Conservation (phyloP, 1,139 yeast species). For the Taiozyma sp. region DNA sequence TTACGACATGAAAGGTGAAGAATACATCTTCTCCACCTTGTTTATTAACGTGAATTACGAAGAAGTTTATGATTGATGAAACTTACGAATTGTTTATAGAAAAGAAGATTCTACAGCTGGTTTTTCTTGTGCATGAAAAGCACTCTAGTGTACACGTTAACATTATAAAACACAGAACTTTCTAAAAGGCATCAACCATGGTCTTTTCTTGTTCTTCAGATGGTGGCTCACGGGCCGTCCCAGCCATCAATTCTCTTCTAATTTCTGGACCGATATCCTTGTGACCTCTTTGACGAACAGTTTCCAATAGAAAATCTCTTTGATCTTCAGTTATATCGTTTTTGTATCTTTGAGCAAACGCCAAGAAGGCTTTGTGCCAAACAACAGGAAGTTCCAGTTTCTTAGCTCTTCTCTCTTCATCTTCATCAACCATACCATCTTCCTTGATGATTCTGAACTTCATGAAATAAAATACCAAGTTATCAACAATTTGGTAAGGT, state of each 20-base stretch:
- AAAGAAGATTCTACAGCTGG: background rate
- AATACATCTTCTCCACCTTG: slow-evolving; percentile 71
- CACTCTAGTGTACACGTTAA: background rate
- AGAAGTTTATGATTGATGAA: slow-evolving; percentile 2
- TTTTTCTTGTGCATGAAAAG: background rate
- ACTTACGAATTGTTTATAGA: background rate
- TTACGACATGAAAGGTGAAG: slow-evolving; percentile 76
- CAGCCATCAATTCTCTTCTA: slow-evolving; percentile 88
- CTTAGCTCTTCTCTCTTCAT: slow-evolving; percentile 34
- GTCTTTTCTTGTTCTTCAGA: slow-evolving; percentile 19
- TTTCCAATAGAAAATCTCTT: slow-evolving; percentile 87
- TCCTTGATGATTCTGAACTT: slow-evolving; percentile 62
- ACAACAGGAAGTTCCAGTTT: slow-evolving; percentile 75
- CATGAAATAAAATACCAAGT: slow-evolving; percentile 92
- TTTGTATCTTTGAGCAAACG: slow-evolving; percentile 93
- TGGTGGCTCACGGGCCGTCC: slow-evolving; percentile 44
- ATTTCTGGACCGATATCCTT: slow-evolving; percentile 90
- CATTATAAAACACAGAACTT: background rate
- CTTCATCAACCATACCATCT: slow-evolving; percentile 31
- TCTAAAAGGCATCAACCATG: slow-evolving; percentile 23
- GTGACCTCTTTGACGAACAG: slow-evolving; percentile 87
- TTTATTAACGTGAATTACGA: slow-evolving; percentile 49
- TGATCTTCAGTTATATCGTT: slow-evolving; percentile 98
- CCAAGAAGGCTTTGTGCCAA: slow-evolving; percentile 94
- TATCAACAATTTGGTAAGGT: slow-evolving; percentile 95